Conservation (phyloP, 2,329 filamentous ascomycete species). For the Clonostachys solani region DNA sequence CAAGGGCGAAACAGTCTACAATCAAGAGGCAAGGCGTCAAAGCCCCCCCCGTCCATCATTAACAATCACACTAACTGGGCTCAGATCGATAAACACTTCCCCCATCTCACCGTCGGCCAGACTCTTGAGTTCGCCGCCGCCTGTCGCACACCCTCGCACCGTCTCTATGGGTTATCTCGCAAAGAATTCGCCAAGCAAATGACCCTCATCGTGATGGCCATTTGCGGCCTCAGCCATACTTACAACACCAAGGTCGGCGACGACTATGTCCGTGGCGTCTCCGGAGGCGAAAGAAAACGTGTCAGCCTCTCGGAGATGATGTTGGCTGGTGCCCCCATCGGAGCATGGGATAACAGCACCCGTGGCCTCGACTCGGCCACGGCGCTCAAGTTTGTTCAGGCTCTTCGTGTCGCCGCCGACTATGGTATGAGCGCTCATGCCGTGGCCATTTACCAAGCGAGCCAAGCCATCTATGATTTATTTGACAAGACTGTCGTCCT, state of each 20-base stretch:
- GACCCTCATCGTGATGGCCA: conserved; percentile 37
- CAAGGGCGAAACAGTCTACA: conserved; percentile 66
- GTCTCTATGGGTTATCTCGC: conserved; percentile 58
- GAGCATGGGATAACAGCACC: conserved; percentile 67
- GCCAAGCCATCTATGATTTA: conserved; percentile 58
- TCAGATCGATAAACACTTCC: conserved; percentile 67
- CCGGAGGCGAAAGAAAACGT: conserved; percentile 58
- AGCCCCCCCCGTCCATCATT: conserved; percentile 39
- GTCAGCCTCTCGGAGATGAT: conserved; percentile 65
- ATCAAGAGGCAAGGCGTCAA: conserved; percentile 53
- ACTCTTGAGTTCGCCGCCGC: conserved; percentile 71
- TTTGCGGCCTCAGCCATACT: conserved; percentile 70
- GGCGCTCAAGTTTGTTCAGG: conserved; percentile 57
- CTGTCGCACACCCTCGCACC: conserved; percentile 61
- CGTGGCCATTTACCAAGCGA: conserved; percentile 72
- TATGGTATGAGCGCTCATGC: conserved; percentile 48
- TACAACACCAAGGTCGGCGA: conserved; percentile 58
- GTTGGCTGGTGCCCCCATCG: conserved; percentile 37
- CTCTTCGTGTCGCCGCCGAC: conserved; percentile 56
- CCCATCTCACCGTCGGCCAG: conserved; percentile 69
- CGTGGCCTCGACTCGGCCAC: conserved; percentile 57
- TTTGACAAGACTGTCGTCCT: conserved; percentile 56
- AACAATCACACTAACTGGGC: conserved; percentile 11
- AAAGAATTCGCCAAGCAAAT: conserved; percentile 58
- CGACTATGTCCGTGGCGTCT: conserved; percentile 48